Base-by-base conservation (phyloP, 306 rosid genomes). In the Prunus campanulata region DNA sequence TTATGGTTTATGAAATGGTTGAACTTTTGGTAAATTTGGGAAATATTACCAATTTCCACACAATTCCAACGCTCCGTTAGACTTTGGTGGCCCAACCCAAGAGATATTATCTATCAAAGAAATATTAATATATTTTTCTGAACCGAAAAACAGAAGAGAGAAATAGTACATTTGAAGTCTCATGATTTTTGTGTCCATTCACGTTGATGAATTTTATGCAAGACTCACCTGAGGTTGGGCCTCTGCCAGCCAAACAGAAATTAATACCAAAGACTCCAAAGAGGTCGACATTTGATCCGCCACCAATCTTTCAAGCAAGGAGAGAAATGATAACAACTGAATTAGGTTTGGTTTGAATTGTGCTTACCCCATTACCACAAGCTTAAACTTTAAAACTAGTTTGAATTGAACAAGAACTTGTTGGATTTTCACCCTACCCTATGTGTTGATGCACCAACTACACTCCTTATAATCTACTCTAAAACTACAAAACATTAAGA, bases 231-330 rank as follows among this genome's bases (percentile, higher is more conserved):
- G 50, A 74, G 65, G 46, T 12, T 25, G 8, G 51, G 68, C 76
- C 47, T 50, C 66, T 81, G 71, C 69, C 49, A 77, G 62, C 71
- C 72, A 35, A 59, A 64, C 42, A 19, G 22, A 24, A 51, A n/a
- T 42, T 18, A 39, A 27, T 25, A 60, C 39, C 20, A 51, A 66
- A 73, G 75, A 7, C 54, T 46, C 12, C 35, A 32, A 12, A 30
- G 79, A 73, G 25, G 75, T 77, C 56, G 85, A 82, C 79, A 47
- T 59, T 82, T 67, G 79, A 82, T 71, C 85, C 59, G 49, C 68
- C 19, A 12, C 55, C 77, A 66, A 25, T 61, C 55, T 72, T 77
- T 61, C 69, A 71, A 77, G 79, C 82, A 82, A 82, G 55, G 59
- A 57, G n/a, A 71, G 9, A n/a, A 64, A 78, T 44, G 25, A 63